Evolutionary conservation across 1,284 basidiomycete species (phyloP).

Genomic region (Moniliella sp.): DNA sequence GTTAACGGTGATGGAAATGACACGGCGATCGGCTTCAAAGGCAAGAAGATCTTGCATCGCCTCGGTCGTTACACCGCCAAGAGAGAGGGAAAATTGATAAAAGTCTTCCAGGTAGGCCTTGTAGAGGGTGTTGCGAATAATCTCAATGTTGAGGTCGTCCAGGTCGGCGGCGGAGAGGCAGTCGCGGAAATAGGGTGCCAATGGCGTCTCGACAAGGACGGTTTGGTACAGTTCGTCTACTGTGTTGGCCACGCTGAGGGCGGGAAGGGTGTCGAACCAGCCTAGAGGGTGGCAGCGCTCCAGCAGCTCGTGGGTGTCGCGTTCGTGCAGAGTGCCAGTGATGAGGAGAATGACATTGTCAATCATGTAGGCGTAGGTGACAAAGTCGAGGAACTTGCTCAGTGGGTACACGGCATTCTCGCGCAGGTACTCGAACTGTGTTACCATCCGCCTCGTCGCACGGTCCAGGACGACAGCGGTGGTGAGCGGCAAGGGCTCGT

Average conservation of each 20-base stretch:
- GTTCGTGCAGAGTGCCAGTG: constrained; percentile 84
- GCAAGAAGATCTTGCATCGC: constrained; percentile 71
- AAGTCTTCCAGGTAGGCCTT: constrained; percentile 98
- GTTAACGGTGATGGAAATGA: constrained; percentile 97
- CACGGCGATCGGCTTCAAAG: constrained; percentile 88
- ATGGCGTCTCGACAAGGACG: constrained; percentile 85
- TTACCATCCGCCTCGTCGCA: constrained; percentile 77
- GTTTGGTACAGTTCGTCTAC: constrained; percentile 96
- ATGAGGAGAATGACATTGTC: constrained; percentile 96
- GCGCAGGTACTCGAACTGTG: constrained; percentile 85
- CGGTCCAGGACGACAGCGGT: constrained; percentile 86
- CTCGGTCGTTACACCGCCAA: constrained; percentile 65
- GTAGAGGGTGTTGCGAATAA: constrained; percentile 98
- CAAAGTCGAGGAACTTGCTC: constrained; percentile 83
- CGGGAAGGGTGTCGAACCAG: constrained; percentile 93
- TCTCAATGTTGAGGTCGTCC: constrained; percentile 97
- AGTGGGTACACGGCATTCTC: constrained; percentile 80
- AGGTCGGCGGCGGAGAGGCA: constrained; percentile 85
- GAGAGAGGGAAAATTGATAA: constrained; percentile 54
- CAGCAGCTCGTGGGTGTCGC: constrained; percentile 86
- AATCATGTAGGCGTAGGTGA: constrained; percentile 98
- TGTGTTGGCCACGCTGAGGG: constrained; percentile 91
- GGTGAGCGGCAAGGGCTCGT: constrained; percentile 81
- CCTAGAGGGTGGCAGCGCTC: constrained; percentile 92
- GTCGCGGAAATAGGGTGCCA: constrained; percentile 93